Evolutionary conservation across 352 stramenopile species (phyloP).

Genomic region (Globisporangium ultimum): DNA sequence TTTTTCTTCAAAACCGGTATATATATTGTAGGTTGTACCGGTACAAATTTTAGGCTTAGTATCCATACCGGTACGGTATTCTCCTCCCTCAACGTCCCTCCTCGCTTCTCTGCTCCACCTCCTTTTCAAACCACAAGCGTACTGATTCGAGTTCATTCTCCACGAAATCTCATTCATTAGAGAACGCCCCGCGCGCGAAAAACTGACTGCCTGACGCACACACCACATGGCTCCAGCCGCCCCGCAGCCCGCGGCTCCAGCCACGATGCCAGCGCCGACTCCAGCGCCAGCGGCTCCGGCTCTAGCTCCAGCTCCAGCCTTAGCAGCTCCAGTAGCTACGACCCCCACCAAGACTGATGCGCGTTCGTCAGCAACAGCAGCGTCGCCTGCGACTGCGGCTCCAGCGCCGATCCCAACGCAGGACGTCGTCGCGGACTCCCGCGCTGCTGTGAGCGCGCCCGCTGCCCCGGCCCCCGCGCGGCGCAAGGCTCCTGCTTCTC

Average conservation of each 20-base stretch:
- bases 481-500: neutral
- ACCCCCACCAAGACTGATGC: neutral
- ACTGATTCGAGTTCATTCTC: slow-evolving; percentile 8
- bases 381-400: neutral
- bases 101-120: neutral
- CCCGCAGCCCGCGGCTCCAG: neutral
- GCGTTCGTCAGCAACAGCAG: neutral
- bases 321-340: neutral
- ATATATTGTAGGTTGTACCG: no score
- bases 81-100: neutral
- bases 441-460: no score
- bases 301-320: neutral
- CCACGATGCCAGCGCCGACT: neutral
- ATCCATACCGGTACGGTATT: neutral
- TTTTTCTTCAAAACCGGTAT: no score
- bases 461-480: no score
- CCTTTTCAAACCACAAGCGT: neutral
- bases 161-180: slow-evolving; percentile 2
- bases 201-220: neutral
- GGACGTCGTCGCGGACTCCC: neutral
- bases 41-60: no score
- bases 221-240: neutral
- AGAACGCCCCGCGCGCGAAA: neutral
- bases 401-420: neutral
- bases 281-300: neutral